Conservation (phyloP, 768 basidiomycete genomes). For the Inosperma sp. region DNA sequence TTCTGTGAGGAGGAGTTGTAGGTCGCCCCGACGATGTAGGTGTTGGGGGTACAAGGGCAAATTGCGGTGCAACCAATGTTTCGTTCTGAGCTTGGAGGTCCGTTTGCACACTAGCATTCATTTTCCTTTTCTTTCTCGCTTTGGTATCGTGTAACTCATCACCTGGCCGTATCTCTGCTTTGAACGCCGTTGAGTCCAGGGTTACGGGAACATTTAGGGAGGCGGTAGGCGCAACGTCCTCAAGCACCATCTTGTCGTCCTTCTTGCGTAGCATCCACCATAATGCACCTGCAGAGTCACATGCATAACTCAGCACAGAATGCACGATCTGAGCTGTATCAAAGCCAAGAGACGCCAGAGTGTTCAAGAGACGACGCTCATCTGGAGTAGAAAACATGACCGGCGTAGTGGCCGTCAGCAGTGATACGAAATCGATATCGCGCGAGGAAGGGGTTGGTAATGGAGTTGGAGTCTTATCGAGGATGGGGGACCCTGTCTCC, state of each 20-base stretch:
- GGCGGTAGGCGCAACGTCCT: slow-evolving; percentile 23
- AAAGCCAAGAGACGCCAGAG: slow-evolving; percentile 71
- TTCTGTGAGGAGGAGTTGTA: slow-evolving; percentile 48
- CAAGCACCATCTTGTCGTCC: slow-evolving; percentile 52
- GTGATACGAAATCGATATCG: slow-evolving; percentile 55
- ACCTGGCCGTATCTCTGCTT: slow-evolving; percentile 9
- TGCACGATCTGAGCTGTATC: slow-evolving; percentile 96
- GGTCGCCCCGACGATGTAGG: slow-evolving; percentile 51
- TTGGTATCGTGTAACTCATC: slow-evolving; percentile 16
- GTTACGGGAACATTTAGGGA: slow-evolving; percentile 12
- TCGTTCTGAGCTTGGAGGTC: slow-evolving; percentile 27
- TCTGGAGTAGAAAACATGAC: slow-evolving; percentile 83
- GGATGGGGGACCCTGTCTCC: slow-evolving; percentile 48
- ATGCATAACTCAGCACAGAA: slow-evolving; percentile 86
- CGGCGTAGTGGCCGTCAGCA: slow-evolving; percentile 62
- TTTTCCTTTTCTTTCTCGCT: slow-evolving; percentile 33
- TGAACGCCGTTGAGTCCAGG: slow-evolving; percentile 19
- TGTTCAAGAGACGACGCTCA: slow-evolving; percentile 77
- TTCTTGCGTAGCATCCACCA: slow-evolving; percentile 97
- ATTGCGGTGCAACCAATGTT: slow-evolving; percentile 43
- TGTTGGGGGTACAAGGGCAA: slow-evolving; percentile 74
- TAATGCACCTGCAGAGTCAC: slow-evolving; percentile 82
- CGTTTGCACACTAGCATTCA: slow-evolving; percentile 43
- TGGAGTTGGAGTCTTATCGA: slow-evolving; percentile 41
- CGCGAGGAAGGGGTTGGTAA: slow-evolving; percentile 37